phyloP scores from a whole-genome alignment of 2,329 filamentous ascomycete genomes.

The Botrytis fabae region DNA sequence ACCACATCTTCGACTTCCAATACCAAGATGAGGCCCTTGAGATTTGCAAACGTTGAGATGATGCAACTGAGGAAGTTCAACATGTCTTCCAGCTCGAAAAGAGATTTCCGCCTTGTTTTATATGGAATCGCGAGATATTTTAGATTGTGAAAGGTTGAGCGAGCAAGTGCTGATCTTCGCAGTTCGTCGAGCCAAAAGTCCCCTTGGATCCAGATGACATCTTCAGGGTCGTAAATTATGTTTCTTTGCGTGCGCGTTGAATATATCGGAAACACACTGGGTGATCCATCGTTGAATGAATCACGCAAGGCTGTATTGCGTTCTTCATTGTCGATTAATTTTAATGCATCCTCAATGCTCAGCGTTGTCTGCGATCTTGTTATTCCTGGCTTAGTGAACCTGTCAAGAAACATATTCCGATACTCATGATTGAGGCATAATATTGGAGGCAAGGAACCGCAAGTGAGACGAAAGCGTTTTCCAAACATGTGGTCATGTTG shows the following conservation, averaged over 20 bases:
- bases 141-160: background rate
- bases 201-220: conserved; percentile 10
- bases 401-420: background rate
- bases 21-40: background rate
- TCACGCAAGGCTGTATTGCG: background rate
- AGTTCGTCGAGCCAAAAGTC: conserved; percentile 14
- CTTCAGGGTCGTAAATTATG: background rate
- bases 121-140: conserved; percentile 3
- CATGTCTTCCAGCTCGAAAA: background rate
- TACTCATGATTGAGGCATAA: conserved; percentile 5
- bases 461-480: background rate
- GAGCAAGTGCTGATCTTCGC: conserved; percentile 2
- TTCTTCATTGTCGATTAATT: background rate
- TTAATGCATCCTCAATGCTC: background rate
- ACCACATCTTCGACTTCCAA: background rate
- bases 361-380: background rate
- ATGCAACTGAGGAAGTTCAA: background rate
- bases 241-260: background rate
- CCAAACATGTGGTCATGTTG: background rate
- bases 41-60: background rate
- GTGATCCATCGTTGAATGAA: background rate
- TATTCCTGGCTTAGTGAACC: background rate
- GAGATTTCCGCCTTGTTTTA: background rate
- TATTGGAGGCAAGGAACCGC: background rate
- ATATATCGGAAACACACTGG: background rate